Conservation (phyloP, 2,329 filamentous ascomycete species). For the Rachicladosporium sp. region DNA sequence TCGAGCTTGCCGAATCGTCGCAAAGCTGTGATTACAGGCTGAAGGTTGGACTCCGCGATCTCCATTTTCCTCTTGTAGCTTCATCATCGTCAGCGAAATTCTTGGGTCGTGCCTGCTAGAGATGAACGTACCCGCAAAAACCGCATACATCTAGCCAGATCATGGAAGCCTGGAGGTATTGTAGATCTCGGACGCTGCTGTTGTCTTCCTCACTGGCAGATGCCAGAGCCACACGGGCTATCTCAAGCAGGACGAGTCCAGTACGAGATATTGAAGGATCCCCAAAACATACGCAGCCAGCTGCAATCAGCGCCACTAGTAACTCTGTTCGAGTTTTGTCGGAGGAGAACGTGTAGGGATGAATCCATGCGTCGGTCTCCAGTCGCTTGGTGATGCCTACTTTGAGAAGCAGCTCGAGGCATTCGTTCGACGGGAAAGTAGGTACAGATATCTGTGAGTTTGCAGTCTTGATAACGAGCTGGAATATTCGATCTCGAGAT, state of each 20-base stretch:
- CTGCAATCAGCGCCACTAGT: slow-evolving; percentile 19
- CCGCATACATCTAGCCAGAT: slow-evolving; percentile 12
- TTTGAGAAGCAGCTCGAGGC: slow-evolving; percentile 21
- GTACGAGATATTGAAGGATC: slow-evolving; percentile 21
- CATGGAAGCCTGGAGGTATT: slow-evolving; percentile 14
- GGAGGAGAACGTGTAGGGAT: slow-evolving; percentile 20
- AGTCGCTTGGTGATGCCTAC: slow-evolving; percentile 22
- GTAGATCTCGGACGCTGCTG: slow-evolving; percentile 14
- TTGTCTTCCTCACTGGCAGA: slow-evolving; percentile 20
- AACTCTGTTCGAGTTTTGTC: slow-evolving; percentile 17
- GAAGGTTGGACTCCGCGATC: slow-evolving; percentile 11
- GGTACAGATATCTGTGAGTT: slow-evolving; percentile 17
- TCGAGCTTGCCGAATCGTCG: slow-evolving; percentile 12
- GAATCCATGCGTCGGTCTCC: slow-evolving; percentile 24
- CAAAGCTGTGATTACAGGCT: slow-evolving; percentile 12
- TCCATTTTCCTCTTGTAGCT: slow-evolving; percentile 11
- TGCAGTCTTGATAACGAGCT: slow-evolving; percentile 20
- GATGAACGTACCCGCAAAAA: slow-evolving; percentile 5
- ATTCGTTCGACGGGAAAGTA: slow-evolving; percentile 20
- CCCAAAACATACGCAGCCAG: slow-evolving; percentile 23
- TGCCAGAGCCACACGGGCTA: slow-evolving; percentile 19
- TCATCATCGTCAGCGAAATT: too few relatives aligned
- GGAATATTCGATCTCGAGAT: slow-evolving; percentile 20
- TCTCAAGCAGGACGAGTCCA: slow-evolving; percentile 20
- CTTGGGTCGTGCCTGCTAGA: too few relatives aligned